These are phyloP conservation scores for Synchytrium microbalum DNA, from an alignment of 371 early-diverging fungal genomes.

Conservation along the genomic window DNA sequence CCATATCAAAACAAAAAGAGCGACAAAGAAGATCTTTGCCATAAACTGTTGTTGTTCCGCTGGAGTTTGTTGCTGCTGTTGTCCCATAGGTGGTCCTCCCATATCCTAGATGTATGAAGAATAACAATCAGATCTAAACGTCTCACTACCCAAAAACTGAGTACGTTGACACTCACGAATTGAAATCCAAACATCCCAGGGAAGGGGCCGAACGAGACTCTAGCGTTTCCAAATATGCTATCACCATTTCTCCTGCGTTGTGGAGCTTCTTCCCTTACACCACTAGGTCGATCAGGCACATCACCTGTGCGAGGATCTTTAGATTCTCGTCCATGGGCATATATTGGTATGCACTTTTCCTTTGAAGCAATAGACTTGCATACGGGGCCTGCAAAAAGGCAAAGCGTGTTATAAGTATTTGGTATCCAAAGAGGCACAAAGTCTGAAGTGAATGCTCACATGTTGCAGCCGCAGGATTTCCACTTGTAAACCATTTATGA, in stretches of 20 bases:
- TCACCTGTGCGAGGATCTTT: neutral
- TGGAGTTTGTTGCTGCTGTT: neutral
- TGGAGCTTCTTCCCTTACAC: neutral
- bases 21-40: neutral
- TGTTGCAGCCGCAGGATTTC: neutral
- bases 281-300: neutral
- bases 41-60: neutral
- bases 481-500: neutral
- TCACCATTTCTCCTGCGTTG: neutral
- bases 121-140: too few relatives aligned
- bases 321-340: neutral
- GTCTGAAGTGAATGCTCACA: too few relatives aligned
- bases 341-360: neutral
- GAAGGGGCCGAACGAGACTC: neutral
- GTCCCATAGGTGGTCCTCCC: too few relatives aligned
- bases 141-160: too few relatives aligned
- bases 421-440: too few relatives aligned
- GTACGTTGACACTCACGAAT: neutral
- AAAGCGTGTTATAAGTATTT: too few relatives aligned
- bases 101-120: too few relatives aligned
- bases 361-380: neutral
- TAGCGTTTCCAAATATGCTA: neutral
- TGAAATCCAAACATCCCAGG: neutral
- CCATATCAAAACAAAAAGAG: neutral
- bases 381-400: too few relatives aligned